Evolutionary conservation across 352 stramenopile species (phyloP).

Genomic region (Aphanomyces stellatus): DNA sequence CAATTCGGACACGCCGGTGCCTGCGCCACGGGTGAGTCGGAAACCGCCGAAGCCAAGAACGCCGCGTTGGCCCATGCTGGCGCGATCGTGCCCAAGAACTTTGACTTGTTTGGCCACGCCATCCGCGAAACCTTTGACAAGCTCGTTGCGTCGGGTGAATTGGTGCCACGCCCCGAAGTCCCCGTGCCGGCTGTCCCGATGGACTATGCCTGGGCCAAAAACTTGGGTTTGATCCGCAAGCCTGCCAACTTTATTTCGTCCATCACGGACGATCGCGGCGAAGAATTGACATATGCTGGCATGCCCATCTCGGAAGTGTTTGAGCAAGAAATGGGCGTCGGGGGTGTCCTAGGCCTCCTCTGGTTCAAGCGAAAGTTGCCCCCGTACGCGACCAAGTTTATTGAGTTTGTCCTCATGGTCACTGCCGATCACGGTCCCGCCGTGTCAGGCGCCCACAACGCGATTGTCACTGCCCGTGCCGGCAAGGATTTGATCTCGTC

Average conservation of each 20-base stretch:
- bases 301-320: conserved; percentile 96
- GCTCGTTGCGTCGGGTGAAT: conserved; percentile 64
- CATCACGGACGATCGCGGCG: conserved; percentile 96
- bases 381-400: conserved; percentile 90
- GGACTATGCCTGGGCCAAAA: conserved; percentile 96
- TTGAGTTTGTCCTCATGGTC: conserved; percentile 98
- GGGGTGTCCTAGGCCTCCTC: conserved; percentile 90
- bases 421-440: conserved; percentile 94
- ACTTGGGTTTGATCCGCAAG: conserved; percentile 93
- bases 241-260: conserved; percentile 96
- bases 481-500: conserved; percentile 97
- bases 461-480: conserved; percentile 90
- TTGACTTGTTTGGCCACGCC: conserved; percentile 91
- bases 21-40: conserved; percentile 86
- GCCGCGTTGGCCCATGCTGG: conserved; percentile 81
- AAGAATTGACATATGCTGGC: conserved; percentile 91
- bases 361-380: conserved; percentile 93
- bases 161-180: conserved; percentile 83
- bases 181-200: conserved; percentile 93
- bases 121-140: conserved; percentile 88
- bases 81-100: conserved; percentile 90
- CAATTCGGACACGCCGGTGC: conserved; percentile 96
- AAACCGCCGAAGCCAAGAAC: conserved; percentile 94
- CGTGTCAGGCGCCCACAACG: conserved; percentile 95
- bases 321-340: conserved; percentile 89